These are phyloP conservation scores for Candida dajiaensis DNA, from an alignment of 805 yeast species.

Conservation along the genomic window DNA sequence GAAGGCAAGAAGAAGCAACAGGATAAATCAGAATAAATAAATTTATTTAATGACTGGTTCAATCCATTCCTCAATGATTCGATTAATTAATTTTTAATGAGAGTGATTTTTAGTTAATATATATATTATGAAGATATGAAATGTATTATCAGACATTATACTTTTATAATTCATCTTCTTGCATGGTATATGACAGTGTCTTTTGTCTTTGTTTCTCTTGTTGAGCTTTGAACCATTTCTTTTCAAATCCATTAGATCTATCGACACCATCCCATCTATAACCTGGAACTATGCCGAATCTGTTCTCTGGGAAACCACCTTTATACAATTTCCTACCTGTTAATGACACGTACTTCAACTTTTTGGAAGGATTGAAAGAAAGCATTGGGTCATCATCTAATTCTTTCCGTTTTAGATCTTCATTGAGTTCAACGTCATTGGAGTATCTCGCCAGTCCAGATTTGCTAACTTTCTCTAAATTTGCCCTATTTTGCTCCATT, in stretches of 20 bases:
- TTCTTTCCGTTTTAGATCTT: slow-evolving; percentile 26
- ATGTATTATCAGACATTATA: neutral
- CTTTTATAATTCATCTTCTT: slow-evolving; percentile 28
- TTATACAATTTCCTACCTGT: slow-evolving; percentile 52
- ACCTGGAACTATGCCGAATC: slow-evolving; percentile 78
- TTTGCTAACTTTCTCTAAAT: slow-evolving; percentile 22
- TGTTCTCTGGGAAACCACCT: slow-evolving; percentile 54
- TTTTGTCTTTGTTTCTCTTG: slow-evolving; percentile 30
- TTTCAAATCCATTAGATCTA: slow-evolving; percentile 84
- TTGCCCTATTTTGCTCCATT: slow-evolving; percentile 29
- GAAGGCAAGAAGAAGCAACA: neutral
- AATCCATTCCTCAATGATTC: neutral
- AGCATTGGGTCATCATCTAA: slow-evolving; percentile 61
- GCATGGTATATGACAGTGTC: slow-evolving; percentile 29
- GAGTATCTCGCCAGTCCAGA: slow-evolving; percentile 28
- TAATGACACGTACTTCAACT: slow-evolving; percentile 21
- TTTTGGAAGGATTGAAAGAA: slow-evolving; percentile 32
- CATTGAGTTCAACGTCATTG: slow-evolving; percentile 34
- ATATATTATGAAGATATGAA: too few species aligned
- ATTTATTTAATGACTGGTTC: neutral
- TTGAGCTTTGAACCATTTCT: slow-evolving; percentile 42
- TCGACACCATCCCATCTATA: slow-evolving; percentile 89
- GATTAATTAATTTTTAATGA: neutral
- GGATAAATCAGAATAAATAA: neutral
- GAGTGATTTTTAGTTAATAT: neutral